Evolutionary conservation across 805 yeast species (phyloP), one percentile per base, ranked within the genome.

Genomic region (Barnettozyma botsteinii): DNA sequence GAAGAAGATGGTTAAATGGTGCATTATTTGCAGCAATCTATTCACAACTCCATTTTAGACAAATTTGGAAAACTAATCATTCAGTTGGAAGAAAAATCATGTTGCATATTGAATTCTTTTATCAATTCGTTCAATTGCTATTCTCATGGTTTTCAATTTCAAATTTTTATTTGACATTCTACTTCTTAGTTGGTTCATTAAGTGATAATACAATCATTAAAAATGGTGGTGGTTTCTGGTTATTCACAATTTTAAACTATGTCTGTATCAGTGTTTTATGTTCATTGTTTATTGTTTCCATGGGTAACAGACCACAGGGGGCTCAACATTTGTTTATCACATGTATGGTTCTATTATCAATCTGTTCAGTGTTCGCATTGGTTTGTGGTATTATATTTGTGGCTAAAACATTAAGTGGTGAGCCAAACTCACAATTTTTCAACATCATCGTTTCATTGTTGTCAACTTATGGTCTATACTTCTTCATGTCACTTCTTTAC

Each of bases 1-100:
- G 98, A 67, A 82, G 98, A 68, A 80, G 98, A 70, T 91, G 98
- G 98, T 73, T 91, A 46, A 91, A 91, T 62, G 99, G 99, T 60
- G 95, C 98, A 2, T 75, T 93, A 57, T 93, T 93, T 66, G 98
- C 99, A 1, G 98, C 98, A 4, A 69, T 89, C 40, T 93, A 84
- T 59, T 80, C 97, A 2, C 85, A 85, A 48, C 56, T 85, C 41
- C 95, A 89, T 59, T 86, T 89, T 73, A 72, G 78, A 41, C 84
- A 85, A 52, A 84, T 93, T 41, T 91, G 96, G 95, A 67, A 74
- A 45, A 85, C 96, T 0, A 84, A 81, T 52, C 99, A 93, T 62
- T 83, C 95, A 2, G 55, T 73, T 9, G 49, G 76, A n/a, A 73
- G 98, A 54, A 89, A 91, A 62, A 53, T 86, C 49, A 79, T 83